Conservation (phyloP, 805 yeast genomes). For the Jamesozyma lodderae region DNA sequence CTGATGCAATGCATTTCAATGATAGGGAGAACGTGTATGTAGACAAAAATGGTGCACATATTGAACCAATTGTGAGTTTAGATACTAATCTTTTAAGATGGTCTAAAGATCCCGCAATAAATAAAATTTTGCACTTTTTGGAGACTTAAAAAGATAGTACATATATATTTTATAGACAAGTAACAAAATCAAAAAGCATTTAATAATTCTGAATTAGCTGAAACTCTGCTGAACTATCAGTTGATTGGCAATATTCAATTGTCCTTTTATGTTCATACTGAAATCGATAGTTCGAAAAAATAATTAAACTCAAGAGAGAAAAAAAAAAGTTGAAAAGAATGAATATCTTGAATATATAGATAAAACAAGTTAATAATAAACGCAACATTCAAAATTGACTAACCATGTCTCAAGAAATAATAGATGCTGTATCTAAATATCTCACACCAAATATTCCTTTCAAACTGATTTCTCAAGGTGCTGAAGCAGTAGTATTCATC, state of each 20-base stretch:
- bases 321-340: no score
- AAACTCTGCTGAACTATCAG: no score
- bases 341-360: no score
- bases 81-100: slow-evolving; percentile 5
- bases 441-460: slow-evolving; percentile 43
- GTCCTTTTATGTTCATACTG: no score
- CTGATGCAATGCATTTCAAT: slow-evolving; percentile 2
- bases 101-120: slow-evolving; percentile 3
- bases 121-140: slow-evolving; percentile 6
- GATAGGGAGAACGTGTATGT: slow-evolving; percentile 1
- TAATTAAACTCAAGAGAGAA: no score
- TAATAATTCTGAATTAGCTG: no score
- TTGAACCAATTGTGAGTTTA: slow-evolving; percentile 9
- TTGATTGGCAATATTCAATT: no score
- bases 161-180: no score
- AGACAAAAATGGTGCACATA: slow-evolving; percentile 14
- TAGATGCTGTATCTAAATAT: slow-evolving; percentile 35
- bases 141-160: background rate
- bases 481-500: slow-evolving; percentile 74
- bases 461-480: slow-evolving; percentile 69
- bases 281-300: no score
- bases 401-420: slow-evolving; percentile 46
- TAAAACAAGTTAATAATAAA: no score
- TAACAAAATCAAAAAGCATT: no score
- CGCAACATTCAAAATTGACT: no score